Base-by-base conservation (phyloP, 2,329 filamentous ascomycete genomes). In the Moelleriella libera region DNA sequence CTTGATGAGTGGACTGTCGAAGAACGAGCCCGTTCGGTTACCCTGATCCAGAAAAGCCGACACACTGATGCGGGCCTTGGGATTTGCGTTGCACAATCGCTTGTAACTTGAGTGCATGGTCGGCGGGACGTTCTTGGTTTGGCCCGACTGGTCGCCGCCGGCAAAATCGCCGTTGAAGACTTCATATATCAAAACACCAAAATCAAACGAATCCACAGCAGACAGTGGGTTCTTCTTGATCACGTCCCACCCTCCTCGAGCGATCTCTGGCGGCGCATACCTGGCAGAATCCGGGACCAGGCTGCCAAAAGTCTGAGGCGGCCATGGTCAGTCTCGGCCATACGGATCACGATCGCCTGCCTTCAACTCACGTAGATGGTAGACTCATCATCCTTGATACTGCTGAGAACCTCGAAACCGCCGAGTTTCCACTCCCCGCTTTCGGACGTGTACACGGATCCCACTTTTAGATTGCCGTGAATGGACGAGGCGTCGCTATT, bases 381-480 rank as follows among this genome's bases (percentile, higher is more conserved):
- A 8, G 89, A 88, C 56, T 97, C 88, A 51, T 97, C 89, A 49
- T 97, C 92, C 58, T 96, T 97, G 68, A 97, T 82, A 39, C 85
- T 96, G 66, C 89, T 97, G 50, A 97, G 65, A 5, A 95, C 77
- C 55, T 98, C 92, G 55, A 98, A 94, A 1, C 92, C 92, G 21
- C 85, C 89, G 2, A 98, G 70, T 60, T 94, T 97, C 92, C 92
- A 98, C 67, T 98, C 92, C 49, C 92, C 92, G 59, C 92, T 96
- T 61, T 97, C 90, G 51, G 88, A 88, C 4, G 87, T 92, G 64
- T 89, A 98, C 53, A 98, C 75, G 0, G 90, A 95, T 1, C 85
- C 85, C 21, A 86, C 84, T 52, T 86, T 82, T 46, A 98, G 71
- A 57, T 80, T 87, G 45, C 89, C 92, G 58, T 98, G 92, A 46